Evolutionary conservation across 352 stramenopile species (phyloP), one percentile per base, ranked within the genome.

Genomic region (Pythium plurisporium): DNA sequence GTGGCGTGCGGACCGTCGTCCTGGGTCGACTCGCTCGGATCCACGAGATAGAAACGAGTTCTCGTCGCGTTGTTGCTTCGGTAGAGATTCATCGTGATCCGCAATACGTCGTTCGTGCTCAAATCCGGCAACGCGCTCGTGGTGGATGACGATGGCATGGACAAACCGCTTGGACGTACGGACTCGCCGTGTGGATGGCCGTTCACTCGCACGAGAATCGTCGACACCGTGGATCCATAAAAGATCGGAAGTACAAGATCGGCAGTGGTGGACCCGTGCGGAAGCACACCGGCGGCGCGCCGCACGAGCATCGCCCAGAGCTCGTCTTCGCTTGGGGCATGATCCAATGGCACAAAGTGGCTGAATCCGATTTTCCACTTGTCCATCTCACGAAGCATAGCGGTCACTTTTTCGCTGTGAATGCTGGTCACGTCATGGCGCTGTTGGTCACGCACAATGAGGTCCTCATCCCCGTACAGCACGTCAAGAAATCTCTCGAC

Each of bases 261-360:
- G 12, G 44, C 19, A 19, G 25, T 36, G 4, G 36, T n/a, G 10
- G 20, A 43, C 23, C 36, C 34, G 6, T 52, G 60, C 2, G 54
- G 53, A 8, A 64, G 55, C 14, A 69, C 20, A 42, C 62, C 54
- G 3, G 65, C 69, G 0, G 61, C 55, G 37, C 60, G 58, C 20
- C 60, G 59, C 3, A 41, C 41, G 12, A 73, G 58, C 37, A 76
- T 59, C 33, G 55, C 58, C 65, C 60, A 73, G 2, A 73, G 12
- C 17, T 41, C 57, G 2, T 62, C 44, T 29, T 71, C 42, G 10
- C 20, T 45, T 17, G 62, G 69, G 34, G 65, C 42, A 20, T 37
- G 6, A 0, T 14, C 12, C 22, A 76, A 31, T 30, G 69, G 36
- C 36, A 71, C 50, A 33, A 76, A 73, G 20, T 76, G 60, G 41